Base-by-base conservation (phyloP, 305 asterid species). In the Ajuga reptans region DNA sequence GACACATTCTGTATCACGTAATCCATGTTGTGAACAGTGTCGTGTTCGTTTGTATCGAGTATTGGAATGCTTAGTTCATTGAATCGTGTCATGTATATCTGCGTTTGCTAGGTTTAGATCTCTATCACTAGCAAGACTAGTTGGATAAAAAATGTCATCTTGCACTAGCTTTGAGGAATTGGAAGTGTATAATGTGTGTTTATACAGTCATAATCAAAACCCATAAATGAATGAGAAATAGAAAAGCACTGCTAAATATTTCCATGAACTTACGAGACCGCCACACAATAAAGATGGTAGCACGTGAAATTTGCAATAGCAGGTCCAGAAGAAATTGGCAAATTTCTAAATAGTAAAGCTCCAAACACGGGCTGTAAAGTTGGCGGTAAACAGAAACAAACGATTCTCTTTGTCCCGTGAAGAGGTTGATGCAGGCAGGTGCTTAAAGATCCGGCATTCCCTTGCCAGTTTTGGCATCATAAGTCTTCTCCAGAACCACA, bases 391-490 rank as follows among this genome's bases (percentile, higher is more conserved):
- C 24, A 12, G 27, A 49, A 52, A n/a, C n/a, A 17, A 45, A 15
- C 10, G 49, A 3, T 39, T 36, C 29, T 59, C 66, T 24, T 11
- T 61, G 12, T 75, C 21, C 42, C 0, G 11, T 24, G 53, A 54
- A 17, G 42, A 47, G 12, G 66, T 29, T 46, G 12, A 54, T 3
- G 39, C 31, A 16, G 58, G 36, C 27, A 33, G 12, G 34, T 27
- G 72, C 64, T 83, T 51, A 92, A 57, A 90, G 91, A 74, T 85
- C 89, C 4, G 98, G 98, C 97, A 92, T 84, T 63, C 98, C 97
- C 83, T 43, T 70, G 9, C 98, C 98, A 43, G 90, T 83, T 84
- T 86, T 81, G 45, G 93, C 80, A 69, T 90, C 96, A 49, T 88
- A 92, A 3, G 97, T 90, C 81, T 83, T 90, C 79, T 87, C 96